Evolutionary conservation across 2,329 filamentous ascomycete species (phyloP).

Genomic region (Penicillium decumbens): DNA sequence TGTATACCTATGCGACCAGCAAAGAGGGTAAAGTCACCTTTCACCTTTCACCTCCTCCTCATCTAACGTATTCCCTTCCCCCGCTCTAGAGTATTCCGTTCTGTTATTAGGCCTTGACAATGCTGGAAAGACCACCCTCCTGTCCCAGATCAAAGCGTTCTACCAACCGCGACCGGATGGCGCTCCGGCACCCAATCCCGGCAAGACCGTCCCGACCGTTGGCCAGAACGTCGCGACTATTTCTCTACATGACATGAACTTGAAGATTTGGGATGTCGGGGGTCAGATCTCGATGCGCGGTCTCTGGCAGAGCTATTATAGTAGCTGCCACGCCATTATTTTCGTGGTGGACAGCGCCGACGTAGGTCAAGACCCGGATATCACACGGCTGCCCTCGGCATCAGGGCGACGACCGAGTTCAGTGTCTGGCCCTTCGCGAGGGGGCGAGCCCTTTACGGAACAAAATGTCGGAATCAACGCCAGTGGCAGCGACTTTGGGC

Average conservation of each 20-base stretch:
- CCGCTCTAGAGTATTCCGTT: constrained; percentile 77
- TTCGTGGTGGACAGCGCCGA: constrained; percentile 97
- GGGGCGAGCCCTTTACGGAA: constrained; percentile 29
- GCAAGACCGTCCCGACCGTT: constrained; percentile 90
- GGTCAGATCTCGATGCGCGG: constrained; percentile 84
- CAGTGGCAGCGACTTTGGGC: constrained; percentile 38
- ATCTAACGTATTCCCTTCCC: constrained; percentile 2
- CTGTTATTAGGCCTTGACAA: constrained; percentile 97
- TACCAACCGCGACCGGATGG: constrained; percentile 52
- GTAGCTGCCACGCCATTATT: constrained; percentile 89
- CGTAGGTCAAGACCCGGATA: constrained; percentile 70
- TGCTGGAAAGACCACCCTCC: constrained; percentile 95
- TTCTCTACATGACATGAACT: constrained; percentile 85
- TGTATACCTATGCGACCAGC: constrained; percentile 92
- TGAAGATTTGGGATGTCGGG: constrained; percentile 98
- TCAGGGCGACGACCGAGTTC: constrained; percentile 27
- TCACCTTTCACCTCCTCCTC: not conserved
- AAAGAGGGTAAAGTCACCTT: constrained; percentile 68
- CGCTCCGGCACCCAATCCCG: constrained; percentile 53
- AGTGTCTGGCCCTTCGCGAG: constrained; percentile 19
- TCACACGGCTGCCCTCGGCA: constrained; percentile 47
- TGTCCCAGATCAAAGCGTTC: constrained; percentile 90
- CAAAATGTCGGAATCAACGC: constrained; percentile 36
- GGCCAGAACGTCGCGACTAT: constrained; percentile 95
- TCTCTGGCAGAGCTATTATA: constrained; percentile 95